Evolutionary conservation across 2,329 filamentous ascomycete genomes (phyloP).

Genomic region (Diaporthe amygdali): DNA sequence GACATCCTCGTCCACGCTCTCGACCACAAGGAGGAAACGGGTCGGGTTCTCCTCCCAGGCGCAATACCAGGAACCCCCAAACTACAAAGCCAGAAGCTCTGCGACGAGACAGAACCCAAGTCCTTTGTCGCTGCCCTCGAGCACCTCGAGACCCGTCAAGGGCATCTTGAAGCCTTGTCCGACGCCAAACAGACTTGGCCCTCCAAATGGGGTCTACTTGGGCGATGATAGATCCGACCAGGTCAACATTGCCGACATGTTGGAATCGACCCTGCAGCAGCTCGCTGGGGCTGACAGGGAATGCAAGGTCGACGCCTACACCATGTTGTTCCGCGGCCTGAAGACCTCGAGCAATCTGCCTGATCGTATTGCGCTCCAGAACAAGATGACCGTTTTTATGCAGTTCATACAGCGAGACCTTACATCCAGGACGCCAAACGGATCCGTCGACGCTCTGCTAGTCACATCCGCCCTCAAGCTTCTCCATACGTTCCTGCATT

Average conservation of each 20-base stretch:
- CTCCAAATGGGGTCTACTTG: constrained; percentile 50
- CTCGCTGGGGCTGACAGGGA: constrained; percentile 76
- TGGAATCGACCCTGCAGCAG: constrained; percentile 84
- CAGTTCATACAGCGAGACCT: constrained; percentile 88
- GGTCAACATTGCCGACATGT: constrained; percentile 75
- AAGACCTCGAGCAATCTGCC: constrained; percentile 84
- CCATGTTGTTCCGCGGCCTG: constrained; percentile 75
- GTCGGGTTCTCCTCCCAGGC: constrained; percentile 63
- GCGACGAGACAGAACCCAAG: constrained; percentile 45
- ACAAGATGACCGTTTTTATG: constrained; percentile 77
- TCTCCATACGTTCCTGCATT: constrained; percentile 77
- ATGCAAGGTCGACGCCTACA: constrained; percentile 84
- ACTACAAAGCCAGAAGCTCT: constrained; percentile 44
- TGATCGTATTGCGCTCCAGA: constrained; percentile 72
- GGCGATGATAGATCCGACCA: constrained; percentile 35
- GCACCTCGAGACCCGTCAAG: constrained; percentile 54
- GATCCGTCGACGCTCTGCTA: constrained; percentile 69
- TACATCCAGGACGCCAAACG: constrained; percentile 60
- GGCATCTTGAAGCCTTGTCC: constrained; percentile 79
- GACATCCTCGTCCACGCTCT: constrained; percentile 46
- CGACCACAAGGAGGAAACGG: constrained; percentile 55
- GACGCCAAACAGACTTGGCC: constrained; percentile 51
- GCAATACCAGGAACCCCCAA: constrained; percentile 61
- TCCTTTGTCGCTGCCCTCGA: constrained; percentile 44
- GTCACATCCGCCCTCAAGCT: constrained; percentile 80